phyloP scores from a whole-genome alignment of 2,329 filamentous ascomycete genomes.

The Diaporthe citrichinensis region DNA sequence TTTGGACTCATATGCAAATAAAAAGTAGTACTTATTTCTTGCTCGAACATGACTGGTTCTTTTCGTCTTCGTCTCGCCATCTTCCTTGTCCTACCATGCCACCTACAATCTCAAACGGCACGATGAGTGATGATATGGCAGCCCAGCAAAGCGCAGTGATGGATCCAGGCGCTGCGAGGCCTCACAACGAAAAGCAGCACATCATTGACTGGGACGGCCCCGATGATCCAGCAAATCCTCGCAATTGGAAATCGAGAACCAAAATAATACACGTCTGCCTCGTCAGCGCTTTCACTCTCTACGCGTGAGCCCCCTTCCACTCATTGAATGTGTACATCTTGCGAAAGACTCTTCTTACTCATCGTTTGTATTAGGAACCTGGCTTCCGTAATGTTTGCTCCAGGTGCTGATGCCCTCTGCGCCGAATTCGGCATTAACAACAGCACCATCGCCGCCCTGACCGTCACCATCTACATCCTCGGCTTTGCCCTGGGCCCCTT shows the following conservation, averaged over 20 bases:
- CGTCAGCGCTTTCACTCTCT: constrained; percentile 35
- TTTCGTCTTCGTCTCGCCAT: neutral
- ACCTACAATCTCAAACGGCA: neutral
- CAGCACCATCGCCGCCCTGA: constrained; percentile 12
- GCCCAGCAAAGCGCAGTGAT: neutral
- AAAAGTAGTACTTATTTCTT: neutral
- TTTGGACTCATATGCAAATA: neutral
- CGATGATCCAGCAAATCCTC: constrained; percentile 21
- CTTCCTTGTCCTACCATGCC: neutral
- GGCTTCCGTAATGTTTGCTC: constrained; percentile 31
- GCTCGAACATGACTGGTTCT: neutral
- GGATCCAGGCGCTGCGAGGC: neutral
- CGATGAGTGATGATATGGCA: neutral
- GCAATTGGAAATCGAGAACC: constrained; percentile 3
- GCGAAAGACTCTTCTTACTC: neutral
- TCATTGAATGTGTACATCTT: neutral
- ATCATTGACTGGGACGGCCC: constrained; percentile 39
- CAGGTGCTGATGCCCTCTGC: constrained; percentile 8
- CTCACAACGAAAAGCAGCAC: neutral
- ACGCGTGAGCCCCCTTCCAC: neutral
- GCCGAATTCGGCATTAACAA: constrained; percentile 30
- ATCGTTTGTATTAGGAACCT: constrained; percentile 9
- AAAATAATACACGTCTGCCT: constrained; percentile 32
- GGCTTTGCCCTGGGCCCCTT: constrained; percentile 31
- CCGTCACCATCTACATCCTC: constrained; percentile 26